Evolutionary conservation across 441 rosid species (phyloP), one percentile per base, ranked within the genome.

Genomic region (Adansonia rubrostipa): DNA sequence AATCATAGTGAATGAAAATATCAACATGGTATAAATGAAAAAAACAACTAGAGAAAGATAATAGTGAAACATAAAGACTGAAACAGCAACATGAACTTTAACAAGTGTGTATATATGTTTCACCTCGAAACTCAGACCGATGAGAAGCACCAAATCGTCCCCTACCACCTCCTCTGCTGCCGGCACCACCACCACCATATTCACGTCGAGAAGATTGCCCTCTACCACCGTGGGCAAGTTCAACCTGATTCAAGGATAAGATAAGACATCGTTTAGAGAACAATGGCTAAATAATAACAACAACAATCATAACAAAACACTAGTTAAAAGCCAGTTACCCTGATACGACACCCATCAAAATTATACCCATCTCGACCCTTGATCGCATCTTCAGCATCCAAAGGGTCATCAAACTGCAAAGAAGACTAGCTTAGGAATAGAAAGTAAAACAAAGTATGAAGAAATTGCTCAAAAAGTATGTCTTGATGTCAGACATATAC

Each of bases 331-430:
- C 17, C 61, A 40, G n/a, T 79, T 70, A 86, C 89, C 79, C 85
- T 71, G 36, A 87, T 68, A 47, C 80, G 87, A 36, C 75, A 82
- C 14, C 87, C 87, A 79, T 84, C 88, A 78, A 86, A 87, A 77
- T 87, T 81, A 73, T 86, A 87, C 73, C 90, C 89, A 84, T 87
- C 88, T 28, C 86, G 86, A 60, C 85, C 86, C 68, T 78, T 79
- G 24, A 87, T 84, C 71, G 88, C 87, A 81, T 87, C 87, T 53
- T 86, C 85, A 51, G 90, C 90, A 82, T 83, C 85, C 57, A 84
- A 79, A 80, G 84, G 75, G 78, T 78, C 80, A 47, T 82, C 88
- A 83, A 86, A 87, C 89, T 85, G 77, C 64, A 54, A 17, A 80
- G 15, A 64, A 45, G 15, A 70, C 40, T 63, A 44, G 44, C 17